These are phyloP conservation scores for Sarocladium strictum DNA, from an alignment of 2,329 filamentous ascomycete genomes.

Conservation along the genomic window DNA sequence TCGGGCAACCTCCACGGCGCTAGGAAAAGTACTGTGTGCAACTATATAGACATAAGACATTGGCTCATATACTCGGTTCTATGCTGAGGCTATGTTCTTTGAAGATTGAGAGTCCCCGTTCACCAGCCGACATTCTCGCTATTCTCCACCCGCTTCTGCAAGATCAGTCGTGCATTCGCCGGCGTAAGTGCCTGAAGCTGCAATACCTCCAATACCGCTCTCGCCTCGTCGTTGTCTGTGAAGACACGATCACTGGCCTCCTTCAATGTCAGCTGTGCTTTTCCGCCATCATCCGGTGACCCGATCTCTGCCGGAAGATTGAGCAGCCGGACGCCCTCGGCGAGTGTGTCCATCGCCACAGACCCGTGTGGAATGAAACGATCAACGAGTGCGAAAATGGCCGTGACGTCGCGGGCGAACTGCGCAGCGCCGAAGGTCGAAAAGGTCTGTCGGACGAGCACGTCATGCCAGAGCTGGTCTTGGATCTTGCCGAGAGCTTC, in stretches of 20 bases:
- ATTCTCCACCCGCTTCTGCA: slow-evolving; percentile 63
- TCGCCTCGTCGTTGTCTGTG: slow-evolving; percentile 50
- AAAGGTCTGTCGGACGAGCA: slow-evolving; percentile 73
- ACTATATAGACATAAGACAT: neutral
- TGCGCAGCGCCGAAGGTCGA: slow-evolving; percentile 78
- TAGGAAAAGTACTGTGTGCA: neutral
- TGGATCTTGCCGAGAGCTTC: slow-evolving; percentile 66
- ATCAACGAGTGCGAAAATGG: slow-evolving; percentile 65
- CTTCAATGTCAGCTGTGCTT: slow-evolving; percentile 38
- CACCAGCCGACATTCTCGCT: slow-evolving; percentile 33
- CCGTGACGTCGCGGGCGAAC: slow-evolving; percentile 68
- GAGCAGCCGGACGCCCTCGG: slow-evolving; percentile 62
- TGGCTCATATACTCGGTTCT: neutral
- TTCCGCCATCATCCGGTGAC: slow-evolving; percentile 23
- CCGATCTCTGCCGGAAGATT: slow-evolving; percentile 41
- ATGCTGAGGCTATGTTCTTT: neutral
- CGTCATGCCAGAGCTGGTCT: slow-evolving; percentile 66
- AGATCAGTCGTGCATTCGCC: slow-evolving; percentile 57
- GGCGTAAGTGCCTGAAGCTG: slow-evolving; percentile 56
- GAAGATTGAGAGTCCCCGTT: slow-evolving; percentile 19
- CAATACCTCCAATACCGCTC: slow-evolving; percentile 55
- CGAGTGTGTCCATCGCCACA: slow-evolving; percentile 46
- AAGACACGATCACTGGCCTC: slow-evolving; percentile 51
- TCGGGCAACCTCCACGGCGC: slow-evolving; percentile 4
- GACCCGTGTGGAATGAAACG: slow-evolving; percentile 52